phyloP scores from a whole-genome alignment of 108 stramenopile genomes.

The Phaeodactylum tricornutum region DNA sequence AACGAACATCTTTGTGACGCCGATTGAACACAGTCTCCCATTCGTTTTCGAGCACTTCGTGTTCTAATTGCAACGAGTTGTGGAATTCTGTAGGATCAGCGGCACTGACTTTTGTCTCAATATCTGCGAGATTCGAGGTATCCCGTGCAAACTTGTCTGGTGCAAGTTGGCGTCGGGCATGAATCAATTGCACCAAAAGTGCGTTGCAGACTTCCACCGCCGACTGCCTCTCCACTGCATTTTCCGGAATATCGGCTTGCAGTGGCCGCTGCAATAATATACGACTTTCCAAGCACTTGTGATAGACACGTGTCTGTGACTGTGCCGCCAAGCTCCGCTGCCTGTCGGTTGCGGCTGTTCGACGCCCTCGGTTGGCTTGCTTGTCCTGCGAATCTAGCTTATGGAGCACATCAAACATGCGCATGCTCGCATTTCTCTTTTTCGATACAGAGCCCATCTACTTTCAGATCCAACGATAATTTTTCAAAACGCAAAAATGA shows the following conservation, averaged over 20 bases:
- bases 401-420: conserved; percentile 40
- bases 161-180: conserved; percentile 15
- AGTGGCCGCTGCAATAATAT: conserved; percentile 63
- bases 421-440: conserved; percentile 22
- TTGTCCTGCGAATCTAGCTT: conserved; percentile 30
- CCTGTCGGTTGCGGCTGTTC: conserved; percentile 9
- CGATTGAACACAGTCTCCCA: conserved; percentile 48
- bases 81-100: conserved; percentile 7
- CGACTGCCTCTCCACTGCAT: not conserved
- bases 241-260: not conserved
- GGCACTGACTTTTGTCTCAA: conserved; percentile 13
- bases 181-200: conserved; percentile 22
- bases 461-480: too few species aligned
- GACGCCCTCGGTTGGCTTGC: conserved; percentile 15
- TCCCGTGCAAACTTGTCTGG: conserved; percentile 5
- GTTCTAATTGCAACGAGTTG: conserved; percentile 37
- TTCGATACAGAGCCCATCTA: too few species aligned
- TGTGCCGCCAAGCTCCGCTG: conserved; percentile 28
- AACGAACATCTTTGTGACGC: conserved; percentile 45
- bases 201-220: conserved; percentile 16
- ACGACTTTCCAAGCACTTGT: conserved; percentile 48
- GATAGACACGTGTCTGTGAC: conserved; percentile 39
- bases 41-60: conserved; percentile 30
- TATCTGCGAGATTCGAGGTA: conserved; percentile 3
- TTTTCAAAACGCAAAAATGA: too few species aligned